Percentiles rank a stretch among this genome's conserved stretches.
phyloP scores from a whole-genome alignment of 73 alveolate species.

The Paramecium sexaurelia region DNA sequence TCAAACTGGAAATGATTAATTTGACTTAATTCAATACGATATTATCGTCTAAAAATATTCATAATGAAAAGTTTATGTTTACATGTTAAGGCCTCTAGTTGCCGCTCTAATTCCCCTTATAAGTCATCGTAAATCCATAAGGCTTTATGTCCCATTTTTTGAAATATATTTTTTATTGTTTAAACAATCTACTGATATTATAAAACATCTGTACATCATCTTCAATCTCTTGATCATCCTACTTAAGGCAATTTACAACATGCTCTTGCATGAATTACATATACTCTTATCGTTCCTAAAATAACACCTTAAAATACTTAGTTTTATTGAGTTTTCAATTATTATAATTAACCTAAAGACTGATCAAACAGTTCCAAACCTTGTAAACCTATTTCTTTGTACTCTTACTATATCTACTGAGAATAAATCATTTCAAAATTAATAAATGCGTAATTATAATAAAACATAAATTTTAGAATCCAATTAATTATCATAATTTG shows the following conservation, averaged over 20 bases:
- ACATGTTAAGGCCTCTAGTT: neutral
- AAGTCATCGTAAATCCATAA: slow-evolving; percentile 12
- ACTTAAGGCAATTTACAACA: neutral
- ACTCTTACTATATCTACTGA: neutral
- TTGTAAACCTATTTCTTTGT: neutral
- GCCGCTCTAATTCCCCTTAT: neutral
- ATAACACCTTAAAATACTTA: neutral
- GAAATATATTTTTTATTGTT: neutral
- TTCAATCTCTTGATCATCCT: neutral
- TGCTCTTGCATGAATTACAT: neutral
- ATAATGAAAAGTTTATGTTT: neutral
- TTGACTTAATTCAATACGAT: slow-evolving; percentile 25
- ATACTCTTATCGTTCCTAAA: slow-evolving; percentile 1
- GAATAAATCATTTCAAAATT: slow-evolving; percentile 38
- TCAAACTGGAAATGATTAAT: neutral
- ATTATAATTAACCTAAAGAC: neutral
- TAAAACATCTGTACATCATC: neutral
- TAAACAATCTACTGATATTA: slow-evolving; percentile 12
- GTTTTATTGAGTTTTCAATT: neutral
- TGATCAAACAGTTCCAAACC: neutral
- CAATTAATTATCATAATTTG: neutral
- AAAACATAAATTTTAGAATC: neutral
- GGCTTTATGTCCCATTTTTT: neutral
- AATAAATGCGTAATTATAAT: neutral
- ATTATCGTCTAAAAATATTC: slow-evolving; percentile 40